Evolutionary conservation across 1,284 basidiomycete genomes (phyloP), one percentile per base, ranked within the genome.

Genomic region (Leccinum fuscescens): DNA sequence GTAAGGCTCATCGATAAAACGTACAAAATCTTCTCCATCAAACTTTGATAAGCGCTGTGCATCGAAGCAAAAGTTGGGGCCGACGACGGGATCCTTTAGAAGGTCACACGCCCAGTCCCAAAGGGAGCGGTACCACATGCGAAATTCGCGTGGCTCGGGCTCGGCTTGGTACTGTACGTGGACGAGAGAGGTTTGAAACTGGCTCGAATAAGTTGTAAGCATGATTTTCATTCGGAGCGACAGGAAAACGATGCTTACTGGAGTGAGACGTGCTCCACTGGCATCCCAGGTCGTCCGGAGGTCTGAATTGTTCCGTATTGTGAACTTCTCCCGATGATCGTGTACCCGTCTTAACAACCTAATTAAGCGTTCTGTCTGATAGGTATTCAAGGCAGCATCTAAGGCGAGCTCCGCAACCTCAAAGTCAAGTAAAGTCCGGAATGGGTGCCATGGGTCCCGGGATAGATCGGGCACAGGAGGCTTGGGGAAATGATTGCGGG

Each of bases 1-100:
- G 64, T 67, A 75, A n/a, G 77, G 74, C 60, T 78, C 76, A 57
- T 75, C 37, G 29, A 72, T 62, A 58, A 78, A 76, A 6, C 62
- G 63, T 12, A 69, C 65, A 59, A 64, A 78, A 7, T 58, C 48
- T 3, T 56, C 37, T 1, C 70, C 71, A 62, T 78, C 60, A 60
- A 64, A 76, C 49, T 70, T 72, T 24, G 54, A 76, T 6, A 73
- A 37, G 6, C 59, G 56, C 37, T 65, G 55, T 3, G 67, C 68
- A 65, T 74, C 65, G 59, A 69, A 72, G 14, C 62, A 12, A 29
- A 65, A 71, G 17, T 69, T 58, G 1, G 63, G 61, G 5, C 58
- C 62, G 6, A 72, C 48, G 1, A 27, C 14, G 3, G 63, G 64
- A 44, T 65, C 44, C 48, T 55, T 55, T 27, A 64, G 12, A 15